These are phyloP conservation scores for Fraxinus cuspidata DNA, from an alignment of 257 asterid species.

Conservation along the genomic window DNA sequence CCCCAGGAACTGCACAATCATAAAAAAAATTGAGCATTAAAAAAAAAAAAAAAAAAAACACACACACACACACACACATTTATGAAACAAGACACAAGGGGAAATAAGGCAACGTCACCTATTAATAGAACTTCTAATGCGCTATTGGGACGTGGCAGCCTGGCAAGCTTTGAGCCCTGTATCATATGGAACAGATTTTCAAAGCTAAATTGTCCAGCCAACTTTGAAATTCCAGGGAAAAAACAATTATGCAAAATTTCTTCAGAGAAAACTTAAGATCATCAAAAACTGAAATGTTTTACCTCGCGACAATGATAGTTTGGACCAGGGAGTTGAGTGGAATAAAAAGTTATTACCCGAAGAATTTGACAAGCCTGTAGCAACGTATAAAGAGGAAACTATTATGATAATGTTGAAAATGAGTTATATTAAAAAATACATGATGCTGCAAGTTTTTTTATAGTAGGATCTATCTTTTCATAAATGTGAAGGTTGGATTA, in stretches of 20 bases:
- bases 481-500: background rate
- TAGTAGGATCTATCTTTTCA: background rate
- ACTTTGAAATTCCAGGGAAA: background rate
- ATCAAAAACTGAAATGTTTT: conserved; percentile 17
- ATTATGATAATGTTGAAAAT: background rate
- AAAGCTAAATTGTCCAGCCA: conserved; percentile 14
- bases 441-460: background rate
- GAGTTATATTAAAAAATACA: background rate
- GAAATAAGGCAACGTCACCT: conserved; percentile 36
- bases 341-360: conserved; percentile 86
- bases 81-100: conserved; percentile 7
- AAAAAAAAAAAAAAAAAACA: background rate
- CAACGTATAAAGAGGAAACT: conserved; percentile 15
- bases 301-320: conserved; percentile 99
- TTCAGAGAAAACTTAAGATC: background rate
- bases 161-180: conserved; percentile 94
- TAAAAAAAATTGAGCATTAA: conserved; percentile 11
- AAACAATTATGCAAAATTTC: background rate
- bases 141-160: conserved; percentile 79
- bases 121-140: conserved; percentile 63
- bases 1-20: conserved; percentile 74
- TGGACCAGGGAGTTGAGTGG: conserved; percentile 98
- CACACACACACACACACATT: background rate
- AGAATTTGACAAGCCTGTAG: conserved; percentile 86
- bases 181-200: conserved; percentile 23